Percentiles rank a stretch among this genome's conserved stretches.
phyloP scores from a whole-genome alignment of 805 yeast genomes.

The Metschnikowia reukaufii region DNA sequence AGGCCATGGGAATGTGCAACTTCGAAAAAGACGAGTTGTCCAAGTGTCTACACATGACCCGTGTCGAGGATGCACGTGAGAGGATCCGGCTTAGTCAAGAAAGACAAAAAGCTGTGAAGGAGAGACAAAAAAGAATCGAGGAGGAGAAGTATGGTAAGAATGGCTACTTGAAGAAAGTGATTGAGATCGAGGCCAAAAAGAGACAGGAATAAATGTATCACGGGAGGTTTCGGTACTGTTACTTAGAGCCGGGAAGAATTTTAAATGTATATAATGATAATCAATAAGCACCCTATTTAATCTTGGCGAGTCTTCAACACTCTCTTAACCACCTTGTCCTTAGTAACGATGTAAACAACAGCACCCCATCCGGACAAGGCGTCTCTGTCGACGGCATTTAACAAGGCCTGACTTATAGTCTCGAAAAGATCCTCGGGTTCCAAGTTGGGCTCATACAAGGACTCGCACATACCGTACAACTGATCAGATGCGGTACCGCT shows the following conservation, averaged over 20 bases:
- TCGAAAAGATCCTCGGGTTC: constrained; percentile 96
- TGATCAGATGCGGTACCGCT: constrained; percentile 97
- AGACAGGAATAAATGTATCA: constrained; percentile 16
- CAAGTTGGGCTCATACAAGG: constrained; percentile 88
- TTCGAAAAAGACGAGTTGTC: constrained; percentile 76
- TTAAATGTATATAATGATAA: constrained; percentile 7
- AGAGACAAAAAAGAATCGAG: constrained; percentile 57
- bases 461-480: constrained; percentile 97
- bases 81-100: constrained; percentile 54
- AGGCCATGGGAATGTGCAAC: constrained; percentile 82
- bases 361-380: constrained; percentile 99
- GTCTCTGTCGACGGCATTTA: constrained; percentile 96
- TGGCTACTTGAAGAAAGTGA: constrained; percentile 61
- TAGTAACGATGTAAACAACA: constrained; percentile 85
- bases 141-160: constrained; percentile 84
- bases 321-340: constrained; percentile 86
- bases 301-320: constrained; percentile 94
- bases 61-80: constrained; percentile 61
- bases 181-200: constrained; percentile 46
- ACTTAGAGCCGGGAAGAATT: background rate
- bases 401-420: constrained; percentile 88
- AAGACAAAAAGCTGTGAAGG: constrained; percentile 54
- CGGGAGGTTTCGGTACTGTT: no score
- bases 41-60: constrained; percentile 76
- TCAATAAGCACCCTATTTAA: constrained; percentile 35